Evolutionary conservation across 2,329 filamentous ascomycete genomes (phyloP), one percentile per base, ranked within the genome.

Genomic region (Proliferodiscus dingleyae): DNA sequence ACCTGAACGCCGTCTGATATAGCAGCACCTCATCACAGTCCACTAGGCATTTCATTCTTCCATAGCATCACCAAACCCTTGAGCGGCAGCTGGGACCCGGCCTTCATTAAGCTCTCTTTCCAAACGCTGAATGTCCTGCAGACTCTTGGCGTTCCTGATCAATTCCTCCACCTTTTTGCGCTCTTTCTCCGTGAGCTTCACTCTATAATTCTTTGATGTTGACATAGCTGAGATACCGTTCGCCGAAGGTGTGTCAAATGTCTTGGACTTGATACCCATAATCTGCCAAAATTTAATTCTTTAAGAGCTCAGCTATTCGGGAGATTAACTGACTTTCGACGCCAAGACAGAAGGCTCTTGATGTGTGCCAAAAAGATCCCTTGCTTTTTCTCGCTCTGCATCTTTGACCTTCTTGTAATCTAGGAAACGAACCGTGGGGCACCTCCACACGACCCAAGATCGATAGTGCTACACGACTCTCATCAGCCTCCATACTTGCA

Each of bases 91-190:
- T 2, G 91, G 91, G 66, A 97, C 75, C 61, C 87, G 75, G 2
- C 93, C 93, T 66, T 97, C 91, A 52, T 87, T 87, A 55, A 97
- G 70, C 67, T 93, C 88, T 72, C 91, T 95, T 72, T 98, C 93
- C 63, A 98, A 66, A 56, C 81, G 77, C 46, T 88, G 84, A 63
- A 98, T 94, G 70, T 97, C 93, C 57, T 89, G 85, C 61, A 98
- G 66, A 61, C 85, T 95, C 65, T 85, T 89, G 5, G 93, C 91
- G 61, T 87, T 88, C 67, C 82, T 82, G 66, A 98, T 95, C 70
- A 91, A 76, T 61, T 89, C 84, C 68, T 94, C 83, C 50, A 97
- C 79, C 53, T 81, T 79, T 73, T 85, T 85, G 72, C 85, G 86
- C 76, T 98, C 93, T 62, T 83, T 83, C 29, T 91, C 89, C 3